These are phyloP conservation scores for Polychytrium aggregatum DNA, from an alignment of 192 early-diverging fungal genomes.

Conservation along the genomic window DNA sequence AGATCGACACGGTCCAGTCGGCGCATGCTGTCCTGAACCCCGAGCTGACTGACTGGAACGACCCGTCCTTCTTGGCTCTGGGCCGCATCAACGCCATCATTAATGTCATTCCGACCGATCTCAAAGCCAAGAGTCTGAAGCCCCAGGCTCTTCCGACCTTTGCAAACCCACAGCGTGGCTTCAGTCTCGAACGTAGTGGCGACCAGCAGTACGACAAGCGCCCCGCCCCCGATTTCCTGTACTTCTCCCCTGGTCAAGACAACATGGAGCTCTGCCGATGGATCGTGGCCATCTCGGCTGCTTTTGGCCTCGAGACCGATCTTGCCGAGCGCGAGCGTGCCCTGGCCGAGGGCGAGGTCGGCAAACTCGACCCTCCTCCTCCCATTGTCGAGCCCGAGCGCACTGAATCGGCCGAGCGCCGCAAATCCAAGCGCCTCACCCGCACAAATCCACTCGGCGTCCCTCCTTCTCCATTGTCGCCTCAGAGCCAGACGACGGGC, in stretches of 20 bases:
- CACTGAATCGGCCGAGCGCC: not conserved
- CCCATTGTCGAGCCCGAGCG: not conserved
- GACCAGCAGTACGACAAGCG: conserved; percentile 6
- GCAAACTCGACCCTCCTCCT: not conserved
- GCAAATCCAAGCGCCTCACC: too few species aligned
- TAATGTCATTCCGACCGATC: not conserved
- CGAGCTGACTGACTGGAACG: conserved; percentile 3
- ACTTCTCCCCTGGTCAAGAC: conserved; percentile 4
- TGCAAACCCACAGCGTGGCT: not conserved
- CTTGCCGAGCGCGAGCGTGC: not conserved
- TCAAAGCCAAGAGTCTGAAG: not conserved
- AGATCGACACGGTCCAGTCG: conserved; percentile 7
- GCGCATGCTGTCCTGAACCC: conserved; percentile 12
- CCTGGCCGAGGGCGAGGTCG: conserved; percentile 2
- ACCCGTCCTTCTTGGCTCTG: not conserved
- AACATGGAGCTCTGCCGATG: conserved; percentile 9
- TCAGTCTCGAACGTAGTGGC: not conserved
- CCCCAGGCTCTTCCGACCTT: not conserved
- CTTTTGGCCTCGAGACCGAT: conserved; percentile 19
- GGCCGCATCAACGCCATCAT: conserved; percentile 11
- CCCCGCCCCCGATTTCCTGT: conserved; percentile 9
- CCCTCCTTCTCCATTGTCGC: not conserved
- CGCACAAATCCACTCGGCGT: too few species aligned
- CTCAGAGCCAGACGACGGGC: not conserved
- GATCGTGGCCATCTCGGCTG: conserved; percentile 13